Conservation (phyloP, 2,329 filamentous ascomycete genomes). For the Aspergillus hortae region DNA sequence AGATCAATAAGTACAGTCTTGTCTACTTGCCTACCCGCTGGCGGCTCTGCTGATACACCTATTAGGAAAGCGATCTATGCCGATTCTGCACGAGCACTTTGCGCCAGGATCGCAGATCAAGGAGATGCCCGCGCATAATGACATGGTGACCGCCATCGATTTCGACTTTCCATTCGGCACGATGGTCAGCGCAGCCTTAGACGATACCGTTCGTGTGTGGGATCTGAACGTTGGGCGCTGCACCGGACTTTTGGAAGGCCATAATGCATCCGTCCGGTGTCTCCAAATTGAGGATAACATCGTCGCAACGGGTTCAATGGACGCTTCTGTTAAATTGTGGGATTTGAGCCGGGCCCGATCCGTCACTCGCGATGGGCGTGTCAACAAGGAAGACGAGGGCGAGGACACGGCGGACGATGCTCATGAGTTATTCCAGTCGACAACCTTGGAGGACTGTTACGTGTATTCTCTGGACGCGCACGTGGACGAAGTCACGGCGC, state of each 20-base stretch:
- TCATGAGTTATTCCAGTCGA: slow-evolving; percentile 61
- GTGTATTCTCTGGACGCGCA: slow-evolving; percentile 87
- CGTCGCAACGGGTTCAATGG: slow-evolving; percentile 88
- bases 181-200: slow-evolving; percentile 85
- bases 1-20: slow-evolving; percentile 37
- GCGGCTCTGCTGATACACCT: slow-evolving; percentile 33
- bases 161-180: slow-evolving; percentile 98
- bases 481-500: slow-evolving; percentile 87
- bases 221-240: slow-evolving; percentile 91
- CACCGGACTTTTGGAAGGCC: slow-evolving; percentile 86
- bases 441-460: slow-evolving; percentile 83
- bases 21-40: background rate
- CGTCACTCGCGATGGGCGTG: slow-evolving; percentile 59
- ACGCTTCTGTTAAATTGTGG: slow-evolving; percentile 92
- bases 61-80: slow-evolving; percentile 70
- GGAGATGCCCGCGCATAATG: slow-evolving; percentile 82
- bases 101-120: slow-evolving; percentile 83
- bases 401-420: slow-evolving; percentile 33
- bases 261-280: slow-evolving; percentile 87
- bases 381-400: slow-evolving; percentile 48
- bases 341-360: slow-evolving; percentile 87
- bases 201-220: slow-evolving; percentile 95
- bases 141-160: slow-evolving; percentile 84
- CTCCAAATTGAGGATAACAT: slow-evolving; percentile 95
- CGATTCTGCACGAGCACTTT: slow-evolving; percentile 92